Base-by-base conservation (phyloP, 2,329 filamentous ascomycete genomes). In the Myrmaecium sp. region DNA sequence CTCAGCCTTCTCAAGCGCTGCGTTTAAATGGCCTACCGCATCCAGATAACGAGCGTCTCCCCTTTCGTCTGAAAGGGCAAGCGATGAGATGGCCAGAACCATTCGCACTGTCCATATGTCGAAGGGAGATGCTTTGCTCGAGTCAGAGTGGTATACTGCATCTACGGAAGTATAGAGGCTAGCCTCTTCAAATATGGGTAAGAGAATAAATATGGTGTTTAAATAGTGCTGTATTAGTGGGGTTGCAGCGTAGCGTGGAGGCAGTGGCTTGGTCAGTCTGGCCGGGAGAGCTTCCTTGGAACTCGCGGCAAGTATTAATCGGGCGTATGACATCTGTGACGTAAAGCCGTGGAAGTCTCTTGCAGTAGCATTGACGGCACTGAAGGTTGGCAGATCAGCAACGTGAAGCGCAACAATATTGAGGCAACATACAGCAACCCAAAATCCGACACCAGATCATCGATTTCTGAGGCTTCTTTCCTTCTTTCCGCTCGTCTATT, bases 381-480 rank as follows among this genome's bases (percentile, higher is more conserved):
- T 89, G 27, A 6, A 4, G 14, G 6, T 18, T 7, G 25, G 38
- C 14, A 30, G 37, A 11, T 41, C 16, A 40, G 38, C 6, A 16
- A 15, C 9, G 11, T 19, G 22, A 19, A 11, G 16, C 14, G 25
- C 12, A 26, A 11, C 14, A 8, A 6, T n/a, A n/a, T n/a, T n/a
- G 27, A 25, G 26, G 31, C 13, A 12, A 54, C 74, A 52, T 49
- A 91, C 73, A 94, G 57, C 43, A 82, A 86, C 28, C 84, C 84
- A 60, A 95, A 93, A 43, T 93, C 84, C 1, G 84, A 91, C 13
- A 94, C 80, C 3, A 95, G 60, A 28, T 89, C 76, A 52, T 94
- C 86, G 28, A 94, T 82, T 47, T 92, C 81, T 0, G 74, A 78
- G 23, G 79, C 77, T 48, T 94, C 86, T 36, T 62, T 67, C 13